Evolutionary conservation across 768 basidiomycete species (phyloP), one percentile per base, ranked within the genome.

Genomic region (Trametes elegans): DNA sequence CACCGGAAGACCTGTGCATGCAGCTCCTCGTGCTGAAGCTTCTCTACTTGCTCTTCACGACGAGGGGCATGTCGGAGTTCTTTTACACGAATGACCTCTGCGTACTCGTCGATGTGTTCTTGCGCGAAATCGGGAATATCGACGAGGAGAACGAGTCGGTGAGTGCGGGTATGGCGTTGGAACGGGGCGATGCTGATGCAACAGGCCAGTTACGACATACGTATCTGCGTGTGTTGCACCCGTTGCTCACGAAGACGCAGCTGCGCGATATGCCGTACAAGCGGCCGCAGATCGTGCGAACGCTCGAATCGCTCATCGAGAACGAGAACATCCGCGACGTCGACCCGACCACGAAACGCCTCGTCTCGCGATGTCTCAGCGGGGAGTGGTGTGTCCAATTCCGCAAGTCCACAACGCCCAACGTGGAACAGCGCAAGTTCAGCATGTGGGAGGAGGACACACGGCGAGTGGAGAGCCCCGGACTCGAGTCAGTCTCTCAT

Each of bases 11-110:
- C 65, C 75, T 93, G 16, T 97, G 93, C 73, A 92, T 96, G 85
- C 93, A 97, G 62, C 75, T 98, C 16, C 78, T 98, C 49, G 88
- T 98, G 45, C 77, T 99, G 64, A 99, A 99, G 71, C 80, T 98
- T 35, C 79, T 99, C 2, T 99, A 96, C 68, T 81, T 98, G 7
- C 79, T 99, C 9, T 98, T 98, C 69, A 96, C 93, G 14, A 97
- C 92, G 2, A 85, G 87, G 58, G 92, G 87, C 28, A 94, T 93
- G 10, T 86, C 88, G 5, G 94, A 98, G 68, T 98, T 93, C 69
- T 98, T 99, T 66, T 99, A 97, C 71, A 98, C 94, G 14, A 99
- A 99, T 66, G 97, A 99, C 64, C 77, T 99, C 28, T 83, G 92
- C 62, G 97, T 99, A 3, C 77, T 99, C 13, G 93, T 99, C 11